phyloP scores from a whole-genome alignment of 129 eudicot species.

The Tanacetum coccineum region DNA sequence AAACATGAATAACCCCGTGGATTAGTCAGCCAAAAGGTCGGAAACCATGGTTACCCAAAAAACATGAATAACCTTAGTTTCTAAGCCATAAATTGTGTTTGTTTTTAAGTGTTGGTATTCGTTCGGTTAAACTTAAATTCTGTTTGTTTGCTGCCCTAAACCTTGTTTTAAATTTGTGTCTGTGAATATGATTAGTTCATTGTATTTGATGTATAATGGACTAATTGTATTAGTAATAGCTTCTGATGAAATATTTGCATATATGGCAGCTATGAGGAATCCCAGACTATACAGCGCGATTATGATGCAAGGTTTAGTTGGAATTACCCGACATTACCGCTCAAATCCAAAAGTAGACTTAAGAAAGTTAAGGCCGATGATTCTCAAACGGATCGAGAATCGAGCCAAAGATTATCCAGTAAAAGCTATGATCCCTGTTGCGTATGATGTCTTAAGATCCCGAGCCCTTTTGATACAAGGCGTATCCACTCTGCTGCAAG shows the following conservation, averaged over 20 bases:
- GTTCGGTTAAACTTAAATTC: too few species aligned
- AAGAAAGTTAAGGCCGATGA: conserved; percentile 78
- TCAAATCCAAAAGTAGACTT: conserved; percentile 44
- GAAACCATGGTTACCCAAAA: too few species aligned
- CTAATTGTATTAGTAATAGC: too few species aligned
- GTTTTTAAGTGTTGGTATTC: too few species aligned
- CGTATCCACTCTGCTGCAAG: conserved; percentile 65
- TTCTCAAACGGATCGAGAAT: conserved; percentile 55
- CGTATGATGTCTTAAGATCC: conserved; percentile 58
- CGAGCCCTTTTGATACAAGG: conserved; percentile 59
- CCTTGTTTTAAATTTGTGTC: too few species aligned
- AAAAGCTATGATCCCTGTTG: conserved; percentile 68
- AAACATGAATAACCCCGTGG: too few species aligned
- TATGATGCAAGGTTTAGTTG: conserved; percentile 21
- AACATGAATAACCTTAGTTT: too few species aligned
- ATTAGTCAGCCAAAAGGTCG: too few species aligned
- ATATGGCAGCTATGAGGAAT: conserved; percentile 23
- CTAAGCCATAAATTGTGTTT: too few species aligned
- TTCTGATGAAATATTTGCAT: background rate
- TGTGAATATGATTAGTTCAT: too few species aligned
- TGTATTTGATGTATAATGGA: too few species aligned
- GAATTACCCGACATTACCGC: conserved; percentile 31
- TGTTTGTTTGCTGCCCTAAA: too few species aligned
- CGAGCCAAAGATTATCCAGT: conserved; percentile 72
- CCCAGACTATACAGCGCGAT: conserved; percentile 1